A percentile compares a stretch with the other conserved stretches of the same genome.
Evolutionary conservation across 148 eudicot genomes (phyloP).

Genomic region (Drosera capensis): DNA sequence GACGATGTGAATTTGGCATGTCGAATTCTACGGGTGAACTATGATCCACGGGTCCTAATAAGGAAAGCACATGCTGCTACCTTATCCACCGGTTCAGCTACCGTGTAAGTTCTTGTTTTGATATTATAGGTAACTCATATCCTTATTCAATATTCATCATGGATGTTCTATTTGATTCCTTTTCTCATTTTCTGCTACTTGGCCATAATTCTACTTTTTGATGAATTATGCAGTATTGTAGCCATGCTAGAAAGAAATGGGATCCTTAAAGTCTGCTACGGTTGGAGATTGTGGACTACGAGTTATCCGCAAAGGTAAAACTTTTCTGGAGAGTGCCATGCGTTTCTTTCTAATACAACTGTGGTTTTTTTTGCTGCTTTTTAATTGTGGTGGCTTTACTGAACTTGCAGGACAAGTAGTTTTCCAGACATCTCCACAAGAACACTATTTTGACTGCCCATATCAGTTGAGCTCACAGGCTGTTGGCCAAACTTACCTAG

Average conservation of each 20-base stretch:
- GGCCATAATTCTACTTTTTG: not conserved
- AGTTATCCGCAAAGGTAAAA: constrained; percentile 68
- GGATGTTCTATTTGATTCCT: not conserved
- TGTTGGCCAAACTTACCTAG: constrained; percentile 68
- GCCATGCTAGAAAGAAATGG: constrained; percentile 80
- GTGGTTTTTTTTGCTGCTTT: not conserved
- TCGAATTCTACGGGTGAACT: constrained; percentile 41
- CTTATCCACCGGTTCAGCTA: constrained; percentile 78
- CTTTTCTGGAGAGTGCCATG: not conserved
- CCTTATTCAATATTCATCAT: not conserved
- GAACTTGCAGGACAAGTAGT: constrained; percentile 59
- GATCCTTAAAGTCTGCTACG: constrained; percentile 61
- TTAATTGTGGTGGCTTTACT: constrained; percentile 1
- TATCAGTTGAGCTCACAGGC: constrained; percentile 89
- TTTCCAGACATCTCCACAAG: constrained; percentile 72
- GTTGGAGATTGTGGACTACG: constrained; percentile 94
- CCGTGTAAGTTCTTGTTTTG: constrained; percentile 50
- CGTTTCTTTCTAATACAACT: not conserved
- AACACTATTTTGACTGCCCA: constrained; percentile 95
- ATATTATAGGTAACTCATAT: constrained; percentile 3
- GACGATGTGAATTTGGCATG: not conserved
- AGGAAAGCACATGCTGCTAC: constrained; percentile 83
- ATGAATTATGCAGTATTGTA: constrained; percentile 31
- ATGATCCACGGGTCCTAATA: constrained; percentile 62
- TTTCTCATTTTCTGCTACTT: not conserved